Conservation (phyloP, 2,329 filamentous ascomycete species). For the Sclerotinia spermophila region DNA sequence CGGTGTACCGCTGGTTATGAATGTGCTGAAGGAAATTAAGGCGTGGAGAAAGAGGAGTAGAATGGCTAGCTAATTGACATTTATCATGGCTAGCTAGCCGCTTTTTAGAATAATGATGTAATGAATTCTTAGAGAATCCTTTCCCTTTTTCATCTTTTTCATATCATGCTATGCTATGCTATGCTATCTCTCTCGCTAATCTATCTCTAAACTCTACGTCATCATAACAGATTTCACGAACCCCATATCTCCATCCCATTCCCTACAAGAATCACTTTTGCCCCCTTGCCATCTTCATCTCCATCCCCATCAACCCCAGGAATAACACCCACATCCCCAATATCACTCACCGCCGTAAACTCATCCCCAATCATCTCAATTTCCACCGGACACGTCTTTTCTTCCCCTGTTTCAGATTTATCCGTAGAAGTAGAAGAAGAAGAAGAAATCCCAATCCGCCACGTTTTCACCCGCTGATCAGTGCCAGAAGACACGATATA, state of each 20-base stretch:
- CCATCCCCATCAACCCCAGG: not conserved
- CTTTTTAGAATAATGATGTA: conserved; percentile 15
- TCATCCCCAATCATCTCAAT: conserved; percentile 47
- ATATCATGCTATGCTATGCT: not conserved
- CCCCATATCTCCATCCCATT: conserved; percentile 38
- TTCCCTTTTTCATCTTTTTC: not conserved
- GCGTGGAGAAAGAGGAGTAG: conserved; percentile 36
- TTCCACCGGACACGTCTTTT: conserved; percentile 22
- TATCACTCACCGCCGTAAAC: conserved; percentile 59
- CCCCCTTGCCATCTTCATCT: not conserved
- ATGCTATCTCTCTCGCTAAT: not conserved
- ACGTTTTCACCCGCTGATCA: conserved; percentile 58
- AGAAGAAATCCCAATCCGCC: conserved; percentile 35
- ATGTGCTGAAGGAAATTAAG: conserved; percentile 75
- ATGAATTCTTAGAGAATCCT: not conserved
- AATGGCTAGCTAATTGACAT: not conserved
- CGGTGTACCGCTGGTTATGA: conserved; percentile 83
- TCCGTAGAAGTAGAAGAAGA: not conserved
- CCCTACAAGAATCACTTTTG: conserved; percentile 34
- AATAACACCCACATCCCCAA: conserved; percentile 46
- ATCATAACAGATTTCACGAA: not conserved
- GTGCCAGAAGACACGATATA: conserved; percentile 51
- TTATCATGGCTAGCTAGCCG: no score
- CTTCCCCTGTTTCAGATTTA: conserved; percentile 15
- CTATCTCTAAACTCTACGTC: not conserved